A percentile compares a stretch with the other conserved stretches of the same genome.
Evolutionary conservation across 768 basidiomycete species (phyloP).

Genomic region (Phlebiopsis gigantea): DNA sequence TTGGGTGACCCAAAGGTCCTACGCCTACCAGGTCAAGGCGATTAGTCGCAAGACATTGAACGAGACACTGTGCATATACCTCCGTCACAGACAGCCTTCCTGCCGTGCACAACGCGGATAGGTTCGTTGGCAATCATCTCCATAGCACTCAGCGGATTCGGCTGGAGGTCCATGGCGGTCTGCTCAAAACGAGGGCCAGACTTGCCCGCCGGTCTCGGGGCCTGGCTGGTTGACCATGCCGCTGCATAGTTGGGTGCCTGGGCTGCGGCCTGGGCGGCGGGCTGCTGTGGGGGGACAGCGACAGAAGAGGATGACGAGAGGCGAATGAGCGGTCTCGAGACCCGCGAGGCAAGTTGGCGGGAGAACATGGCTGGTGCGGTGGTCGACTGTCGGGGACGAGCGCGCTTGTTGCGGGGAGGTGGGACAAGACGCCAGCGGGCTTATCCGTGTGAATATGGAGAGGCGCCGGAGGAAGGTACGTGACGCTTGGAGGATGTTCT

Average conservation of each 20-base stretch:
- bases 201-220: conserved; percentile 51
- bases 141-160: conserved; percentile 87
- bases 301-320: conserved; percentile 20
- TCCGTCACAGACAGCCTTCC: conserved; percentile 92
- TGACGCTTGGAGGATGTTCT: not conserved
- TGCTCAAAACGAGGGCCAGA: conserved; percentile 90
- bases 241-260: conserved; percentile 82
- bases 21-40: conserved; percentile 50
- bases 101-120: conserved; percentile 69
- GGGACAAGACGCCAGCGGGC: conserved; percentile 3
- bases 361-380: conserved; percentile 22
- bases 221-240: conserved; percentile 86
- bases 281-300: conserved; percentile 15
- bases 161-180: conserved; percentile 81
- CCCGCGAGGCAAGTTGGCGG: conserved; percentile 22
- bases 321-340: conserved; percentile 24
- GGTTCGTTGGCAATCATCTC: conserved; percentile 84
- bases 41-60: not conserved
- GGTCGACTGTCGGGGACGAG: conserved; percentile 1
- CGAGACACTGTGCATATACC: conserved; percentile 42
- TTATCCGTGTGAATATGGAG: conserved; percentile 15
- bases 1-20: conserved; percentile 94
- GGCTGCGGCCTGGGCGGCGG: conserved; percentile 25
- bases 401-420: not conserved
- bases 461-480: conserved; percentile 4